Percentiles rank a stretch among this genome's conserved stretches.
Evolutionary conservation across 148 eudicot genomes (phyloP).

Genomic region (Camellia lanceoleosa): DNA sequence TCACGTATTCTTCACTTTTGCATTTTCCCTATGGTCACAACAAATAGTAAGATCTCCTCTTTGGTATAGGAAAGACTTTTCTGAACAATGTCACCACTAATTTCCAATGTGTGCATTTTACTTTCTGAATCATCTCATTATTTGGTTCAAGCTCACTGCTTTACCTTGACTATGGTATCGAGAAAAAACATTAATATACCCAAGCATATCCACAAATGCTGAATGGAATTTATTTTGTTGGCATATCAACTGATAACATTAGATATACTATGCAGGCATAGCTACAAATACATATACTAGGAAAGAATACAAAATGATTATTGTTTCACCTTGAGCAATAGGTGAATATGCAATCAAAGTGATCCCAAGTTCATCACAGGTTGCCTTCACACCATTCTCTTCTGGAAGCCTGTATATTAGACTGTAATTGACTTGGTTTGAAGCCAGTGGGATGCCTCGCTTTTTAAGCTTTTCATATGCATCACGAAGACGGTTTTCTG

Average conservation of each 20-base stretch:
- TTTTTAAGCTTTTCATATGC: slow-evolving; percentile 72
- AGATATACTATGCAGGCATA: neutral
- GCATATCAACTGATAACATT: neutral
- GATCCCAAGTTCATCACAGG: slow-evolving; percentile 95
- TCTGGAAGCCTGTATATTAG: slow-evolving; percentile 88
- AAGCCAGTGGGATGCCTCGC: slow-evolving; percentile 88
- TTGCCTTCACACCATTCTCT: slow-evolving; percentile 90
- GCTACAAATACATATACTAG: neutral
- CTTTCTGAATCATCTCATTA: neutral
- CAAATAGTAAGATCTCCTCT: neutral
- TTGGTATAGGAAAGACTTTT: neutral
- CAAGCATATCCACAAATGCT: neutral
- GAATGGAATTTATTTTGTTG: neutral
- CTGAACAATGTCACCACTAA: neutral
- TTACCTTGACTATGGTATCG: neutral
- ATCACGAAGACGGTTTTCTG: slow-evolving; percentile 84
- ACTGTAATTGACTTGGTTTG: slow-evolving; percentile 99
- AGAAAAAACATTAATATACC: neutral
- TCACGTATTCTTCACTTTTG: no score
- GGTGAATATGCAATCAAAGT: slow-evolving; percentile 94
- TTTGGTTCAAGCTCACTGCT: neutral
- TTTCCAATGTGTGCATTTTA: neutral
- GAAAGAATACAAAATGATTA: neutral
- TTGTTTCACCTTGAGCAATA: slow-evolving; percentile 75
- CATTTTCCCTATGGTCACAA: neutral